These are phyloP conservation scores for Ormosia emarginata DNA, from an alignment of 306 rosid genomes.

Conservation along the genomic window DNA sequence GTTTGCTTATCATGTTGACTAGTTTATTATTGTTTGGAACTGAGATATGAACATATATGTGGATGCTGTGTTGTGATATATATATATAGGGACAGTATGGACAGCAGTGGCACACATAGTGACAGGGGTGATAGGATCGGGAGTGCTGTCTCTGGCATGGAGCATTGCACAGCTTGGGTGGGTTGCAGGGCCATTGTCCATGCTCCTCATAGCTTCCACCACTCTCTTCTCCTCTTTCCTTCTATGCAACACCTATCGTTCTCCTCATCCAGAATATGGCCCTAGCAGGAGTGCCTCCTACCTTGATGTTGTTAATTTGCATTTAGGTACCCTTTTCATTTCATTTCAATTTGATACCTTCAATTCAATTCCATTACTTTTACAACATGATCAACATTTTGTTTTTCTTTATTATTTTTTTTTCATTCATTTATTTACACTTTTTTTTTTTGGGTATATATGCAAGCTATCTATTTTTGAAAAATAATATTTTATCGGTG, in stretches of 20 bases:
- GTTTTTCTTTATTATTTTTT: too few species aligned
- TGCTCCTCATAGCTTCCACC: conserved; percentile 37
- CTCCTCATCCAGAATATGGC: conserved; percentile 42
- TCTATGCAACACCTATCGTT: conserved; percentile 42
- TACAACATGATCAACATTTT: not conserved
- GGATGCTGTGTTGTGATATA: not conserved
- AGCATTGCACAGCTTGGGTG: conserved; percentile 56
- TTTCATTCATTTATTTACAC: too few species aligned
- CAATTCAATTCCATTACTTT: not conserved
- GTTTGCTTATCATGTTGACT: not conserved
- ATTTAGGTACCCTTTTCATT: conserved; percentile 25
- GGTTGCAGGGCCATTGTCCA: conserved; percentile 45
- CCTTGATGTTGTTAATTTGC: conserved; percentile 34
- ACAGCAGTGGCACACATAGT: conserved; percentile 54
- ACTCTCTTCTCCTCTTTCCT: conserved; percentile 47
- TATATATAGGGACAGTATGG: conserved; percentile 44
- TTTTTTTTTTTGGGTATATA: too few species aligned
- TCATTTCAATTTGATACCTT: not conserved
- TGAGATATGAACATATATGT: not conserved
- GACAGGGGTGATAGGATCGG: conserved; percentile 64
- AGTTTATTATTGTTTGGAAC: not conserved
- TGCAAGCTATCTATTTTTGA: too few species aligned
- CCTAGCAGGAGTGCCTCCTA: conserved; percentile 41
- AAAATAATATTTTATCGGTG: too few species aligned
- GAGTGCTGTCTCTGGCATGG: conserved; percentile 53